A percentile compares a stretch with the other conserved stretches of the same genome.
Evolutionary conservation across 768 basidiomycete genomes (phyloP).

Genomic region (Termitomyces sp.): DNA sequence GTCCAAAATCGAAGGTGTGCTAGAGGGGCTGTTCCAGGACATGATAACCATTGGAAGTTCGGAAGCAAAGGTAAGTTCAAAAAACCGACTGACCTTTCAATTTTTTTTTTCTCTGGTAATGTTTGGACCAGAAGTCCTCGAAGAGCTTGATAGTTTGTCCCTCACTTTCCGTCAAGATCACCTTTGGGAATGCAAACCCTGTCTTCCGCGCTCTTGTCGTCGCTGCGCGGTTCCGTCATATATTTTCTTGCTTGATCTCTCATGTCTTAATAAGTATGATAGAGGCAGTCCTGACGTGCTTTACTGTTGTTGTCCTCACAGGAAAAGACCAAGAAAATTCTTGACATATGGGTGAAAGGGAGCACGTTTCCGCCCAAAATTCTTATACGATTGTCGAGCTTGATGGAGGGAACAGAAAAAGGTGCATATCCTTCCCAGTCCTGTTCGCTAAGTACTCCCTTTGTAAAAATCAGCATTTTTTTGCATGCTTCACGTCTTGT

Average conservation of each 20-base stretch:
- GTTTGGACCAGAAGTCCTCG: not conserved
- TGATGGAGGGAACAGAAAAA: constrained; percentile 72
- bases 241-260: constrained; percentile 25
- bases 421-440: constrained; percentile 77
- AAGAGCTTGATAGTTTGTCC: not conserved
- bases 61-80: constrained; percentile 83
- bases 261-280: constrained; percentile 26
- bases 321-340: constrained; percentile 97
- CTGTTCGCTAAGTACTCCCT: constrained; percentile 82
- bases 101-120: not conserved
- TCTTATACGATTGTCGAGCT: constrained; percentile 67
- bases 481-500: constrained; percentile 36
- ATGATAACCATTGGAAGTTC: constrained; percentile 61
- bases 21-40: constrained; percentile 87
- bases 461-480: constrained; percentile 64
- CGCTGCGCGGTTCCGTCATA: constrained; percentile 5
- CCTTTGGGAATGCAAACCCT: not conserved
- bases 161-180: not conserved
- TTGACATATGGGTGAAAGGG: constrained; percentile 95
- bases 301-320: constrained; percentile 40
- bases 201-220: not conserved
- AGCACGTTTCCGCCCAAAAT: constrained; percentile 82
- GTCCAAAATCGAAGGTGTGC: constrained; percentile 83
- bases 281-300: constrained; percentile 39
- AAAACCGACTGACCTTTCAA: not conserved